Percentiles rank a stretch among this genome's conserved stretches.
These are phyloP conservation scores for Diplodia seriata DNA, from an alignment of 2,329 filamentous ascomycete genomes.

Conservation along the genomic window DNA sequence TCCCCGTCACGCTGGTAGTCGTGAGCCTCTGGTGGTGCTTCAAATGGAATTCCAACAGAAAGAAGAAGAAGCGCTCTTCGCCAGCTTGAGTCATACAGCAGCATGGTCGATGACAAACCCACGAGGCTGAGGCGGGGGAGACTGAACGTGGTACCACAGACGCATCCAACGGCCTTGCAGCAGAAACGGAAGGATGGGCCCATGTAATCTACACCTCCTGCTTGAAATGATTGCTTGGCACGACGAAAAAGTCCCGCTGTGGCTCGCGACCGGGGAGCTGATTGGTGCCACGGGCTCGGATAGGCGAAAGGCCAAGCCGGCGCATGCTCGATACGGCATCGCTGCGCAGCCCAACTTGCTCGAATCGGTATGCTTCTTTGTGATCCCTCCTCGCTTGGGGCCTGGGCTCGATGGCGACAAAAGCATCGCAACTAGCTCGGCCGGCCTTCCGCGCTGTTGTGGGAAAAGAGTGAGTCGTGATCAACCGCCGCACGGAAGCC, in stretches of 20 bases:
- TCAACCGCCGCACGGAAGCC: neutral
- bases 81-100: neutral
- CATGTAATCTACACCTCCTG: neutral
- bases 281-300: conserved; percentile 2
- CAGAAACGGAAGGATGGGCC: neutral
- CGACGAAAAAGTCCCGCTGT: neutral
- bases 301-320: conserved; percentile 2
- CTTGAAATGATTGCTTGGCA: neutral
- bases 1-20: conserved; percentile 39
- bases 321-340: neutral
- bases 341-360: neutral
- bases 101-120: neutral
- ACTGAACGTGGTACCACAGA: neutral
- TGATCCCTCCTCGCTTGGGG: neutral
- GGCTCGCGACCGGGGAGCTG: neutral
- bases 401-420: neutral
- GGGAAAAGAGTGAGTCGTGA: conserved; percentile 2
- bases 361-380: neutral
- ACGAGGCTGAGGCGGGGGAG: neutral
- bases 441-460: conserved; percentile 4
- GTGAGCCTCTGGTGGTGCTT: conserved; percentile 36
- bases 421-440: neutral
- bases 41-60: neutral
- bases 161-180: neutral
- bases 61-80: neutral